Conservation (phyloP, 176 grass and related monocot species). For the Chrysopogon serrulatus region DNA sequence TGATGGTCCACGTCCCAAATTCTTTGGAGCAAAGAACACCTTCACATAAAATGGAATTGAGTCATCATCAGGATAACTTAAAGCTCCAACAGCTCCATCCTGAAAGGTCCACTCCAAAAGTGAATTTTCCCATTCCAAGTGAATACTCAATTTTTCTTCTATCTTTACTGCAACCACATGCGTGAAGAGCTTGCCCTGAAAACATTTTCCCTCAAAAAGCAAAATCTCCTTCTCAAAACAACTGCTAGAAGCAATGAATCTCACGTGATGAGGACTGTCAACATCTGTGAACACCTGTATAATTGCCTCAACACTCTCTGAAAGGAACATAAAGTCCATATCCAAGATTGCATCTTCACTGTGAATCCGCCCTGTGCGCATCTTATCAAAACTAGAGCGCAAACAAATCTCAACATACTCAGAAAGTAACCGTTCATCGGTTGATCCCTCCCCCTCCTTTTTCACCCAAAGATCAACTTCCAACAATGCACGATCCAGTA, state of each 20-base stretch:
- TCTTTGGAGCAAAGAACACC: constrained; percentile 21
- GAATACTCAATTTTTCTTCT: neutral
- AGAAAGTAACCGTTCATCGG: constrained; percentile 11
- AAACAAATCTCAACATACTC: neutral
- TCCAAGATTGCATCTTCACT: constrained; percentile 17
- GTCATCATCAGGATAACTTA: neutral
- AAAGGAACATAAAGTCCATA: neutral
- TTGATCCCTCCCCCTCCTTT: constrained; percentile 12
- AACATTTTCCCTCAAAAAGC: neutral
- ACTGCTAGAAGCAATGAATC: constrained; percentile 4
- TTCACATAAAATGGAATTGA: neutral
- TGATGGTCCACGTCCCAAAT: neutral
- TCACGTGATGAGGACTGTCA: neutral
- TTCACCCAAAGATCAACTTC: constrained; percentile 32
- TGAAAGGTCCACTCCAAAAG: neutral
- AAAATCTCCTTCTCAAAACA: constrained; percentile 9
- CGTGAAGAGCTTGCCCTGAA: neutral
- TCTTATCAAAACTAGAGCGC: neutral
- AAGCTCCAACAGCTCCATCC: neutral
- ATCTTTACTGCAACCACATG: neutral
- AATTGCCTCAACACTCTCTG: constrained; percentile 8
- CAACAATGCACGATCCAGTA: constrained; percentile 22
- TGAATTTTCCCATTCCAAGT: neutral
- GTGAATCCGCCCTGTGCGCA: neutral
- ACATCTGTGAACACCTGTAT: neutral